A percentile compares a stretch with the other conserved stretches of the same genome.
phyloP scores from a whole-genome alignment of 345 rosid species.

The Gossypium thurberi region DNA sequence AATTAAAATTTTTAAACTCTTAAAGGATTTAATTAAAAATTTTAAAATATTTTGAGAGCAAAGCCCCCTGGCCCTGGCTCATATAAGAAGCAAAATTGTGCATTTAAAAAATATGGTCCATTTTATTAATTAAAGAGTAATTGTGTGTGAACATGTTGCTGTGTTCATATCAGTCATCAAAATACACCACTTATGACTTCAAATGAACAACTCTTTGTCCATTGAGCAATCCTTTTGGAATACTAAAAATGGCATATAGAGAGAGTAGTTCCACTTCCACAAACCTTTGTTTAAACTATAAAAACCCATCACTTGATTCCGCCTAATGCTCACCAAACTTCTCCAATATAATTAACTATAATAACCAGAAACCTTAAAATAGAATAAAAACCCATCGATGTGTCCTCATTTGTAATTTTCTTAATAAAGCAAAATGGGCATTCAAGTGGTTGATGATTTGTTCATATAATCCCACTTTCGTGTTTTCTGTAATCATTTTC shows the following conservation, averaged over 20 bases:
- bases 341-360: no score
- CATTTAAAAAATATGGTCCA: neutral
- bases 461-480: neutral
- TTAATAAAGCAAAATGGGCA: neutral
- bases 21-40: no score
- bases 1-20: no score
- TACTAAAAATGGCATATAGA: neutral
- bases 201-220: neutral
- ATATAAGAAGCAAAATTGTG: no score
- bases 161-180: neutral
- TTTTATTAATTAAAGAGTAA: neutral
- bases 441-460: neutral
- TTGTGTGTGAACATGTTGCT: neutral
- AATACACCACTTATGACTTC: no score
- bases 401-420: no score
- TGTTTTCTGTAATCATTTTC: neutral
- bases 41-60: no score
- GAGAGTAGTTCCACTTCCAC: neutral
- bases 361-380: no score
- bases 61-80: no score
- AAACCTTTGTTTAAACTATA: neutral
- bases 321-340: neutral
- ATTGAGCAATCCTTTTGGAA: neutral
- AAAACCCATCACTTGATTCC: neutral
- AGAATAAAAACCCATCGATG: no score